Percentiles rank a stretch among this genome's conserved stretches.
These are phyloP conservation scores for Sarcodon aspratus DNA, from an alignment of 768 basidiomycete species.

Conservation along the genomic window DNA sequence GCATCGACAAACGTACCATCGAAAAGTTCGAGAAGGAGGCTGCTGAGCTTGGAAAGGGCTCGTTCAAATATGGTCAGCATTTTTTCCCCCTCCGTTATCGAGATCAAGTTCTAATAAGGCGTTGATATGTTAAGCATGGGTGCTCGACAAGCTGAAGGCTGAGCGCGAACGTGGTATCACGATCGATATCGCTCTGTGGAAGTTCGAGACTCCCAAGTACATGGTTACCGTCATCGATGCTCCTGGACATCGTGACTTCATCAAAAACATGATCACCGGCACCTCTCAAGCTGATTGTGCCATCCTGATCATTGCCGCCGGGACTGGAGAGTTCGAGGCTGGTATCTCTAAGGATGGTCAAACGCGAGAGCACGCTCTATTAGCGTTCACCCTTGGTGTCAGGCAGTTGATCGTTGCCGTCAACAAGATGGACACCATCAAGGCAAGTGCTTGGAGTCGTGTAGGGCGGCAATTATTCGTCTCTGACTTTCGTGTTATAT, in stretches of 20 bases:
- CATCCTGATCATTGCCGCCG: constrained; percentile 97
- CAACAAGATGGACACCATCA: constrained; percentile 99
- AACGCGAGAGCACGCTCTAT: constrained; percentile 99
- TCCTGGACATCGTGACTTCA: constrained; percentile 99
- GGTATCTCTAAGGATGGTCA: constrained; percentile 99
- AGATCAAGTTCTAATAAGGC: constrained; percentile 12
- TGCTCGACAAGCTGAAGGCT: constrained; percentile 99
- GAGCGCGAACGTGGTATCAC: constrained; percentile 99
- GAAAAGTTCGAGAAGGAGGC: constrained; percentile 99
- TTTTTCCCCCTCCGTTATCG: constrained; percentile 1
- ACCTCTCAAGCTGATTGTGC: constrained; percentile 99
- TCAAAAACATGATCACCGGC: constrained; percentile 99
- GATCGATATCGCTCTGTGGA: constrained; percentile 99
- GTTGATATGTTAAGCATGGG: constrained; percentile 68
- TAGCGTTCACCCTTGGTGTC: constrained; percentile 99
- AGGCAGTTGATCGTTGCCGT: constrained; percentile 99
- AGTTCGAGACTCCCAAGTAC: constrained; percentile 99
- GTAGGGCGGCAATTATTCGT: background rate
- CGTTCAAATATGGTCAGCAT: constrained; percentile 87
- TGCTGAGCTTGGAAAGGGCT: constrained; percentile 98
- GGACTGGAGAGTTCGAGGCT: constrained; percentile 99
- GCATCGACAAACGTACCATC: constrained; percentile 99
- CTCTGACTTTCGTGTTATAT: background rate
- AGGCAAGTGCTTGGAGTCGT: constrained; percentile 43
- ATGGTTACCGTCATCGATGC: constrained; percentile 97